Base-by-base conservation (phyloP, 441 rosid genomes). In the Corymbia calophylla region DNA sequence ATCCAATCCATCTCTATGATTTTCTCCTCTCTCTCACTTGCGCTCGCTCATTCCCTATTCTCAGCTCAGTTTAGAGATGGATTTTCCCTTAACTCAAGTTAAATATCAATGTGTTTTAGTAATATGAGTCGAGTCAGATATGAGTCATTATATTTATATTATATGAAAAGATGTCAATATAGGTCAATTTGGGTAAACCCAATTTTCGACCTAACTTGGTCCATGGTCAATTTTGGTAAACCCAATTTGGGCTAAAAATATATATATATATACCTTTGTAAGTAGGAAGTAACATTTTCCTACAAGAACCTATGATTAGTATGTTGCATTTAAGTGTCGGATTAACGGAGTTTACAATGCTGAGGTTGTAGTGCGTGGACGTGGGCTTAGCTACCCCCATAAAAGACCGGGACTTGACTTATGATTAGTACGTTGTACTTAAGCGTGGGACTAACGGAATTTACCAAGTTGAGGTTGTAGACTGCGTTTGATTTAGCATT, bases 41-140 rank as follows among this genome's bases (percentile, higher is more conserved):
- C 25, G 14, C 64, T 58, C 3, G 0, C 7, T 25, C 6, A 58
- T 58, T 58, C 25, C n/a, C 9, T 23, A 29, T 1, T 58, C n/a
- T 25, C 64, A 10, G 0, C n/a, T 58, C 14, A 58, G 29, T 58
- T 2, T 9, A 25, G 0, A 1, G 9, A 58, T 58, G 14, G 1
- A 1, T 58, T 10, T 0, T 58, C 14, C 14, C 44, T 39, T 39
- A 25, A 25, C 10, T 25, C 0, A 0, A 25, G 0, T 58, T 58
- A 58, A 58, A 58, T 58, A 5, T 0, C 0, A 25, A 25, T 9
- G 6, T 0, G 11, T 23, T 58, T 25, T 25, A 58, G 0, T 58
- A 10, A 58, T 58, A 25, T 25, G n/a, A 3, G 0, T 58, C 2
- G 14, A 3, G 0, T 25, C 0, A 0, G 5, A 0, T 5, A 58